Conservation (phyloP, 2,329 filamentous ascomycete species). For the Penicillium sp. region DNA sequence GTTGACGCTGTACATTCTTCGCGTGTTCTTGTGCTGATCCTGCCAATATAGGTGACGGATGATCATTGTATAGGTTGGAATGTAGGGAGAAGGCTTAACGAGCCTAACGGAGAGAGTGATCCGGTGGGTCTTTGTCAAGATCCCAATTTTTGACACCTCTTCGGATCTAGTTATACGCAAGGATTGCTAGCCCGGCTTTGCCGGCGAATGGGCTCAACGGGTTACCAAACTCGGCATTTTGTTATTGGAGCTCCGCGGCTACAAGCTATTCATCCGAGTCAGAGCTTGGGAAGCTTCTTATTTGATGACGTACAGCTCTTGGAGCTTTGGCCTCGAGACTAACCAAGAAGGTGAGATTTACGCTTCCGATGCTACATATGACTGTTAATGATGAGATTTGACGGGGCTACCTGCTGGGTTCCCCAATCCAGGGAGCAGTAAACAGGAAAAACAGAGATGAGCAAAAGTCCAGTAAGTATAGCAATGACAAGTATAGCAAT, state of each 20-base stretch:
- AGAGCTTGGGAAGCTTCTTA: neutral
- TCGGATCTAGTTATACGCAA: neutral
- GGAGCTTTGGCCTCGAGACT: neutral
- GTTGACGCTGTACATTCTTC: conserved; percentile 2
- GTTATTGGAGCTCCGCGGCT: neutral
- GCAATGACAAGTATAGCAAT: too few species aligned
- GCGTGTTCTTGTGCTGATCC: neutral
- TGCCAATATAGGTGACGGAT: neutral
- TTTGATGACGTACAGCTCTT: neutral
- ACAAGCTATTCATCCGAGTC: neutral
- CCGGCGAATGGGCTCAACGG: neutral
- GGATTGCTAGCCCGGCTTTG: neutral
- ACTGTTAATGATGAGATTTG: neutral
- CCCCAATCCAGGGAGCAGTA: too few species aligned
- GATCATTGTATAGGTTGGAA: neutral
- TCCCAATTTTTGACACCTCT: neutral
- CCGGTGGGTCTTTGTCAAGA: neutral
- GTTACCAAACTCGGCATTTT: neutral
- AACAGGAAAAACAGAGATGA: too few species aligned
- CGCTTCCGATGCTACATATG: neutral
- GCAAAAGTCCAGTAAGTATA: too few species aligned
- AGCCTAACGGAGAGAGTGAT: neutral
- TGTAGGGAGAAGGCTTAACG: neutral
- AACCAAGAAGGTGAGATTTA: neutral
- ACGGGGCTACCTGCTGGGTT: too few species aligned